Percentiles rank a stretch among this genome's conserved stretches.
Evolutionary conservation across 2,329 filamentous ascomycete genomes (phyloP).

Genomic region (Aspergillus aculeatinus): DNA sequence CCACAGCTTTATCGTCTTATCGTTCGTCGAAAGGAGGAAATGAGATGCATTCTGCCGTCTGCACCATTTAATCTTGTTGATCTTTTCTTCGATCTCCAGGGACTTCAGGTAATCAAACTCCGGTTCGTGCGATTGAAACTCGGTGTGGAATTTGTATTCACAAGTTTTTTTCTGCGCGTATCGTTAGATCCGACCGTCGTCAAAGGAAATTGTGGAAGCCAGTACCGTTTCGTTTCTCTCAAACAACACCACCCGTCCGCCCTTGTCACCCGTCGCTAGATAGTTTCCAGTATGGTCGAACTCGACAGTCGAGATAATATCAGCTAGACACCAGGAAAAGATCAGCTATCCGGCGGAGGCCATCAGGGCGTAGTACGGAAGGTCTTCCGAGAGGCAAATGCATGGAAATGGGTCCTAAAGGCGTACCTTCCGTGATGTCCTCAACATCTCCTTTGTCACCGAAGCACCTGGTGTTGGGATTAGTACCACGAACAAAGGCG

Average conservation of each 20-base stretch:
- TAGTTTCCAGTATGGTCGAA: conserved; percentile 56
- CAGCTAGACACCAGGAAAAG: conserved; percentile 33
- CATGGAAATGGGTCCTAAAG: background rate
- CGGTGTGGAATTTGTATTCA: conserved; percentile 99
- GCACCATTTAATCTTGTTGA: conserved; percentile 99
- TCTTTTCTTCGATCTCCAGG: conserved; percentile 99
- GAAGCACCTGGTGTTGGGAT: conserved; percentile 73
- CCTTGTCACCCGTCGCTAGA: conserved; percentile 53
- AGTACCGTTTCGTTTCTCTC: conserved; percentile 85
- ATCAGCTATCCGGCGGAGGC: background rate
- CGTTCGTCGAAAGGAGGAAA: conserved; percentile 96
- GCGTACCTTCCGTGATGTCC: conserved; percentile 90
- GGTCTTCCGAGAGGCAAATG: background rate
- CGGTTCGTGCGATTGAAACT: conserved; percentile 98
- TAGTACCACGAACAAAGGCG: conserved; percentile 5
- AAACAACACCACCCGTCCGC: conserved; percentile 52
- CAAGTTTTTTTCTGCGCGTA: conserved; percentile 89
- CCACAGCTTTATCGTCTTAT: conserved; percentile 99
- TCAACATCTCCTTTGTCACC: conserved; percentile 99
- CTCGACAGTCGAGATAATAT: conserved; percentile 55
- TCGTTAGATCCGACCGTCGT: conserved; percentile 33
- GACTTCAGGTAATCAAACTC: conserved; percentile 99
- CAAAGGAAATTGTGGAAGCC: conserved; percentile 8
- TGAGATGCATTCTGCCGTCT: conserved; percentile 96
- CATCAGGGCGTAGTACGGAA: background rate